Percentiles rank a stretch among this genome's conserved stretches.
Evolutionary conservation across 805 yeast species (phyloP).

Genomic region (Pichia insulana): DNA sequence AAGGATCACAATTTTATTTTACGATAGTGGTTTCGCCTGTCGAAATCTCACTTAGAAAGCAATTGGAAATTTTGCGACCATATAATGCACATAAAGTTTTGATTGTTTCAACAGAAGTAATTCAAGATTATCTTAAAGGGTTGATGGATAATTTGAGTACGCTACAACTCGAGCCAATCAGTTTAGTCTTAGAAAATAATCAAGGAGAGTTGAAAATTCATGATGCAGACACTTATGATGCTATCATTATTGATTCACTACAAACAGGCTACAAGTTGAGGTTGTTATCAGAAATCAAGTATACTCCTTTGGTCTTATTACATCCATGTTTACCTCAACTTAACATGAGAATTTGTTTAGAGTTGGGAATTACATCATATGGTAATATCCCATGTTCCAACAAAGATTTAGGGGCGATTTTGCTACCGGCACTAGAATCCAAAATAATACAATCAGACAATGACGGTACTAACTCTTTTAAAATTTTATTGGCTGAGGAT

Average conservation of each 20-base stretch:
- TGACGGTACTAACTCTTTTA: conserved; percentile 69
- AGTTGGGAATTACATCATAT: conserved; percentile 77
- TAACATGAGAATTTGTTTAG: conserved; percentile 74
- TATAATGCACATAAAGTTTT: conserved; percentile 63
- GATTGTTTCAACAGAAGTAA: conserved; percentile 60
- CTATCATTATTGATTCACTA: conserved; percentile 73
- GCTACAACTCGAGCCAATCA: conserved; percentile 48
- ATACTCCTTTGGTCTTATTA: conserved; percentile 72
- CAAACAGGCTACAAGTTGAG: conserved; percentile 67
- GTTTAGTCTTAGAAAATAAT: conserved; percentile 41
- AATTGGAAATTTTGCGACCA: conserved; percentile 62
- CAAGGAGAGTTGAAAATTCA: conserved; percentile 44
- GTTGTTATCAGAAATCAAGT: conserved; percentile 66
- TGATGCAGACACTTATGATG: conserved; percentile 59
- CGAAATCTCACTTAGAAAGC: conserved; percentile 47
- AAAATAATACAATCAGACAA: conserved; percentile 72
- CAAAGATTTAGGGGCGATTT: conserved; percentile 71
- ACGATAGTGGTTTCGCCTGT: conserved; percentile 76
- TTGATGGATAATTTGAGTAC: conserved; percentile 43
- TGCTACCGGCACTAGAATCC: conserved; percentile 79
- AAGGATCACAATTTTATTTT: conserved; percentile 77
- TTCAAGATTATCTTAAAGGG: conserved; percentile 38
- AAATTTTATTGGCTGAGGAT: conserved; percentile 76
- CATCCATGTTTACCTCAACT: conserved; percentile 69
- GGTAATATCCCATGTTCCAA: conserved; percentile 85